Evolutionary conservation across 1,284 basidiomycete genomes (phyloP).

Genomic region (Ceratorhiza oryzae-sativae): DNA sequence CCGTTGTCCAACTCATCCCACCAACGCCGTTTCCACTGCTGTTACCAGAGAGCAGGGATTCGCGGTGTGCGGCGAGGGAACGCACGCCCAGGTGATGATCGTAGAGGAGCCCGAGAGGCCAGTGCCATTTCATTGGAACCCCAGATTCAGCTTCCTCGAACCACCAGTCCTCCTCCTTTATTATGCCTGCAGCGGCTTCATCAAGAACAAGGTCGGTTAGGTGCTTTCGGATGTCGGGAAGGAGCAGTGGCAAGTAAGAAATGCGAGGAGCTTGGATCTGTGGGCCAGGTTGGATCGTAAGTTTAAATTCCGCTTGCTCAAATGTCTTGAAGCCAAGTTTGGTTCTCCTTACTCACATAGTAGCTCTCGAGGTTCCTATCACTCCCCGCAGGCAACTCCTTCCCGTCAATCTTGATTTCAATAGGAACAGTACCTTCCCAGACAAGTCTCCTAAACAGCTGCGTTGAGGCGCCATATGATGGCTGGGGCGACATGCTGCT

Average conservation of each 20-base stretch:
- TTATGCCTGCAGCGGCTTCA: conserved; percentile 69
- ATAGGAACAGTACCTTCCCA: conserved; percentile 88
- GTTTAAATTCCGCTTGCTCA: no score
- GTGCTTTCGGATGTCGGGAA: conserved; percentile 84
- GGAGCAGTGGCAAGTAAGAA: conserved; percentile 87
- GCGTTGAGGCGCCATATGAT: conserved; percentile 59
- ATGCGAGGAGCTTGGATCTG: conserved; percentile 78
- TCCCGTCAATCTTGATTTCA: conserved; percentile 81
- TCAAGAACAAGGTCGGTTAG: conserved; percentile 90
- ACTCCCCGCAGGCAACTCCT: conserved; percentile 84
- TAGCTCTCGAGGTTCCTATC: conserved; percentile 87
- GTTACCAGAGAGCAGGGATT: not conserved
- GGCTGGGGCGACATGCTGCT: conserved; percentile 26
- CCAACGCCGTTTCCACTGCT: not conserved
- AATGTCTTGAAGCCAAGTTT: no score
- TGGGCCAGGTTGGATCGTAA: not conserved
- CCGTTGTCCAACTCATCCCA: conserved; percentile 24
- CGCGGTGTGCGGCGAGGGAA: conserved; percentile 33
- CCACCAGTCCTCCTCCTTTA: conserved; percentile 93
- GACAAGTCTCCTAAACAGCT: conserved; percentile 77
- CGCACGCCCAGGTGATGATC: conserved; percentile 66
- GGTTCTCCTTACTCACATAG: conserved; percentile 60
- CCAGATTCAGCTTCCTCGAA: conserved; percentile 82
- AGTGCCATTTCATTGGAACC: conserved; percentile 86
- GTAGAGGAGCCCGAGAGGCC: conserved; percentile 92